Evolutionary conservation across 805 yeast genomes (phyloP), one percentile per base, ranked within the genome.

Genomic region (Lachancea sp.): DNA sequence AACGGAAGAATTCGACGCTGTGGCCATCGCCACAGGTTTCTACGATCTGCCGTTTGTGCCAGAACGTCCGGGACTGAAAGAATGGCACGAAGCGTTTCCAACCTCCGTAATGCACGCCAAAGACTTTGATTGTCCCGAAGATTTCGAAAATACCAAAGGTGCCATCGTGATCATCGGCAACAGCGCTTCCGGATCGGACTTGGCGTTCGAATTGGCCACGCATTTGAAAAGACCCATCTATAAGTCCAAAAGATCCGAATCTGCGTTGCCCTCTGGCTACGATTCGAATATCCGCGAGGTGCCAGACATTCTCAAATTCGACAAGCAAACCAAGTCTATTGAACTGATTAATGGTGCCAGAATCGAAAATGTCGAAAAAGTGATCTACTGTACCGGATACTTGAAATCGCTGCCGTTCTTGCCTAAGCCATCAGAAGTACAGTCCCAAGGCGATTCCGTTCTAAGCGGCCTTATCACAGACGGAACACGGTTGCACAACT

Each of bases 381-480:
- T 86, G 9, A 66, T 85, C 9, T 83, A 80, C 59, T 84, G 86
- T 41, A 85, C 95, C 0, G 95, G 95, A 1, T 86, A 84, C 60
- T 67, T 78, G 38, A 79, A 79, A 55, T 73, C 78, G 31, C 69
- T 77, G 45, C 93, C 95, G 17, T 83, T 77, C 53, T 60, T 86
- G 41, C 70, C 74, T 46, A 36, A 39, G 20, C 29, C 46, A 10
- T 40, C 51, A 16, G 42, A 45, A 39, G 46, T 54, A 40, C 12
- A 41, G 3, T 41, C 44, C 26, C 15, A 33, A 10, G 47, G 49
- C 13, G 46, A 51, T 17, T 31, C 52, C 38, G 22, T 50, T 13
- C 42, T 51, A 16, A 53, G 53, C 31, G 73, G 71, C 2, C 46
- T 74, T 22, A 64, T 74, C 26, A 69, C 79, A 1, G 60, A 67